Conservation (phyloP, 148 eudicot species). For the Rhododendron ferrugineum region DNA sequence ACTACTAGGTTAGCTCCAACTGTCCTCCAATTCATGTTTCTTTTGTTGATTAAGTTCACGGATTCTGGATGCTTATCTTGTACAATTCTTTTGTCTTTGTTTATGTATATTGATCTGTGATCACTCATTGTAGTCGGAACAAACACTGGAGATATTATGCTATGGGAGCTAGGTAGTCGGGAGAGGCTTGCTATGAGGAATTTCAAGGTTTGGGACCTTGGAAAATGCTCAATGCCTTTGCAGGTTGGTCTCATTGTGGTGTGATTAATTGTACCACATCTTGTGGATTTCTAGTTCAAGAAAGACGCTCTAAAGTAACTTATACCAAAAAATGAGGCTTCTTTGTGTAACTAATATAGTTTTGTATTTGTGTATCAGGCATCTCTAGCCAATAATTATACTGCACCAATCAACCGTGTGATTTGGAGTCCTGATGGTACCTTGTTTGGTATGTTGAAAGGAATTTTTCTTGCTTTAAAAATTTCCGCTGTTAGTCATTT, state of each 20-base stretch:
- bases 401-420: constrained; percentile 71
- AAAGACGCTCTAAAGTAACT: not conserved
- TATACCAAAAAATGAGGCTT: not conserved
- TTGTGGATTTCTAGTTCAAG: not conserved
- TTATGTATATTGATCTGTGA: constrained; percentile 9
- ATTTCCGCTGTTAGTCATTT: not conserved
- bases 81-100: not conserved
- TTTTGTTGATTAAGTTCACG: not conserved
- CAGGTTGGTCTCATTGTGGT: constrained; percentile 34
- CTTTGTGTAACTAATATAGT: not conserved
- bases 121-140: constrained; percentile 64
- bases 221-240: constrained; percentile 51
- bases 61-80: not conserved
- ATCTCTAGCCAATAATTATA: constrained; percentile 50
- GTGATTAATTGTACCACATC: not conserved
- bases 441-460: constrained; percentile 45
- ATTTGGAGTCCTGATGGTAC: constrained; percentile 82
- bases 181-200: constrained; percentile 63
- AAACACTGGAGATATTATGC: constrained; percentile 64
- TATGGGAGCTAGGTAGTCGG: constrained; percentile 80
- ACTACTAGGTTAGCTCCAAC: constrained; percentile 66
- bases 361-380: constrained; percentile 31
- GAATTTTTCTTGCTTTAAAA: not conserved
- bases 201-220: constrained; percentile 85
- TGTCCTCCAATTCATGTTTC: not conserved